Base-by-base conservation (phyloP, 768 basidiomycete species). In the Kwoniella dejecticola region DNA sequence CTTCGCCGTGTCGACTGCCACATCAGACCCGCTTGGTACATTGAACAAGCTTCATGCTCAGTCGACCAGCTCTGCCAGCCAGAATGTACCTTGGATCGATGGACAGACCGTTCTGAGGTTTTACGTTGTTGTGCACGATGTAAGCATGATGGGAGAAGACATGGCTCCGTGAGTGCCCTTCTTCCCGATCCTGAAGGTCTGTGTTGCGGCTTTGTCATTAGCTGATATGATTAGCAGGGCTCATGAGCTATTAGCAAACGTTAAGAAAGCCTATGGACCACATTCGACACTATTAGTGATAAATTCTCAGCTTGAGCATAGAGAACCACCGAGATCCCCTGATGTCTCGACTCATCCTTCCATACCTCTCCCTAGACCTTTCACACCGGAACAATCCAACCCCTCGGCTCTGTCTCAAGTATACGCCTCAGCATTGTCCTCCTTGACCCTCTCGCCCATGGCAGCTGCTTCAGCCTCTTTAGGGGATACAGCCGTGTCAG, bases 71-170 rank as follows among this genome's bases (percentile, higher is more conserved):
- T 31, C 68, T 21, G 47, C 63, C 50, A 60, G 57, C 52, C 52
- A 61, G 24, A 60, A 53, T 7, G 47, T 70, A 24, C 74, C 76
- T 2, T 79, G 71, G 68, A 68, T 76, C 68, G 76, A 79, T 29
- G 63, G 64, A 1, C 55, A 58, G 2, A 71, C 62, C 23, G 57
- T 77, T 0, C 48, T 78, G 50, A 59, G 70, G 36, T 77, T 76
- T 57, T 77, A 69, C 42, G 70, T 80, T 36, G 68, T 79, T 10
- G 67, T 80, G 1, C 79, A 80, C 47, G 77, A 80, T 58, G 71
- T 74, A 2, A 57, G 60, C 21, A 61, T 21, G 31, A 71, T 65
- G 48, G 75, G 75, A 1, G 52, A 53, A 13, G 69, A 70, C 45
- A 41, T 72, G 56, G 62, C 66, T 24, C 59, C 52, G 70, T 74